Base-by-base conservation (phyloP, 2,329 filamentous ascomycete genomes). In the Neofusicoccum cordaticola region DNA sequence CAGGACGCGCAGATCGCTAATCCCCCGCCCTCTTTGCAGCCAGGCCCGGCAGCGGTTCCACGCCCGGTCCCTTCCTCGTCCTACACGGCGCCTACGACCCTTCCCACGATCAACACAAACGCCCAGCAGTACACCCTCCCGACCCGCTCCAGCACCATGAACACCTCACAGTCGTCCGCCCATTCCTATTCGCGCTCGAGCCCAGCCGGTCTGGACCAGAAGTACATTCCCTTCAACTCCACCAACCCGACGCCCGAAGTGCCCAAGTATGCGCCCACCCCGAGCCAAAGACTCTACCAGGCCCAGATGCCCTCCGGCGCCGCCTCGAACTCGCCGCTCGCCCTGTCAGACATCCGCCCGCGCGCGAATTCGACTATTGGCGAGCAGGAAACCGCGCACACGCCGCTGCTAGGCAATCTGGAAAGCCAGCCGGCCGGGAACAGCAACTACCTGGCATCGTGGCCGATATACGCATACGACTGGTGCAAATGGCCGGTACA, bases 401-500 rank as follows among this genome's bases (percentile, higher is more conserved):
- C 81, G 50, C 77, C 78, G 77, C 83, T 77, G 69, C 84, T 85
- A 60, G 84, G 85, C 61, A 90, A 90, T 73, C 90, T 93, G 72
- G 82, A 87, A 60, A 86, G 87, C 68, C 86, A 86, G 74, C 75
- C 86, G 67, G 89, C 74, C 78, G 91, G 74, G 5, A 96, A 94
- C 68, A 96, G 92, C 82, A 97, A 94, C 76, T 97, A 97, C 74
- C 81, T 96, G 68, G 93, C 94, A 4, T 93, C 94, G 0, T 99
- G 95, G 92, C 90, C 93, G 13, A 89, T 96, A 63, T 99, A 98
- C 77, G 94, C 95, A 12, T 94, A 96, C 72, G 95, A 99, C 80
- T 99, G 95, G 95, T 99, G 95, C 82, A 99, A 99, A 79, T 99
- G 95, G 94, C 88, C 91, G 15, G 88, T 94, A 2, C 87, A 92